Conservation (phyloP, 148 eudicot species). For the Nepenthes gracilis region DNA sequence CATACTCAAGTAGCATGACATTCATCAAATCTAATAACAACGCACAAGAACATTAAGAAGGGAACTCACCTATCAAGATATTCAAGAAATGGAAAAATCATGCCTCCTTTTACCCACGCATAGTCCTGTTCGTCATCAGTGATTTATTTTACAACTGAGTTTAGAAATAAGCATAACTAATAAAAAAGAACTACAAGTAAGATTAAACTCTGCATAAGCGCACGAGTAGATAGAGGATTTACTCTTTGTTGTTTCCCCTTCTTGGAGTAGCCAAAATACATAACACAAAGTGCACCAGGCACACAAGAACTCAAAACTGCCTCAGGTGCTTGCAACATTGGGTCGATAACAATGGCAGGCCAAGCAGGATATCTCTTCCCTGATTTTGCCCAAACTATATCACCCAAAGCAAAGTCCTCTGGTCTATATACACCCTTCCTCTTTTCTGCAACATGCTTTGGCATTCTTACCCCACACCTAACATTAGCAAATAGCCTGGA, state of each 20-base stretch:
- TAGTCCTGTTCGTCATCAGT: constrained; percentile 52
- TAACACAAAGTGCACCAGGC: constrained; percentile 52
- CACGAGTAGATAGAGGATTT: neutral
- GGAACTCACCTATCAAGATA: constrained; percentile 59
- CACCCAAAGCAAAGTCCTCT: constrained; percentile 44
- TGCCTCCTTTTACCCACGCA: constrained; percentile 90
- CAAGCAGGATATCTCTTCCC: constrained; percentile 67
- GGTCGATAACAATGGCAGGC: constrained; percentile 65
- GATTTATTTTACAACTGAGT: neutral
- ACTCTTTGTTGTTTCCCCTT: constrained; percentile 55
- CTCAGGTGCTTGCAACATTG: constrained; percentile 50
- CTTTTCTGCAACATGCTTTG: constrained; percentile 12
- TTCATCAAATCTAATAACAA: neutral
- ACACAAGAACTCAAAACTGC: constrained; percentile 43
- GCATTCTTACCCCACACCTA: constrained; percentile 11
- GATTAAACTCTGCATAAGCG: too few species aligned
- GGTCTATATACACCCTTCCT: constrained; percentile 30
- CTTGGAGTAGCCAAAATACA: constrained; percentile 54
- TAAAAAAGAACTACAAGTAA: too few species aligned
- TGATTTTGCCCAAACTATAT: constrained; percentile 63
- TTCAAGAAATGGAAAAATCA: constrained; percentile 84
- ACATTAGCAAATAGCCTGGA: constrained; percentile 7
- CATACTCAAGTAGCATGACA: too few species aligned
- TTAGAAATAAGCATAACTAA: neutral
- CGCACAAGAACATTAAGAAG: neutral